These are phyloP conservation scores for Colletotrichum costaricense DNA, from an alignment of 2,329 filamentous ascomycete genomes.

Conservation along the genomic window DNA sequence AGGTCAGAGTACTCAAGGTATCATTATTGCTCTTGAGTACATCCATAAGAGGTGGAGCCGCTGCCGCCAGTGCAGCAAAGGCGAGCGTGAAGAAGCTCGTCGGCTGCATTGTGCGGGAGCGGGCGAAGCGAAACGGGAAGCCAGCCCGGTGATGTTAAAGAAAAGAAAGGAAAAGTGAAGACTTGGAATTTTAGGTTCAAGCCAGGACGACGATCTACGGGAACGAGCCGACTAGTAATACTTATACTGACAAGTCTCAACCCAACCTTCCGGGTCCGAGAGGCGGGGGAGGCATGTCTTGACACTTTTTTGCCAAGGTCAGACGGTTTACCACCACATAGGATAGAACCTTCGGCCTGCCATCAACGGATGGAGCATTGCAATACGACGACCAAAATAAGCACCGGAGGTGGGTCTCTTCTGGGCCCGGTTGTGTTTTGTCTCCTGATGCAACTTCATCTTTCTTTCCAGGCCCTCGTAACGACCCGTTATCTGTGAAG, in stretches of 20 bases:
- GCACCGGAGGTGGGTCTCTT: neutral
- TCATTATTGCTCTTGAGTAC: conserved; percentile 39
- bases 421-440: neutral
- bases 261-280: conserved; percentile 20
- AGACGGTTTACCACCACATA: neutral
- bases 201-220: neutral
- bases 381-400: conserved; percentile 25
- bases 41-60: conserved; percentile 35
- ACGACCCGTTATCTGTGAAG: neutral
- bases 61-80: conserved; percentile 38
- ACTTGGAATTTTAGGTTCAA: conserved; percentile 10
- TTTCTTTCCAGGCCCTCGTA: neutral
- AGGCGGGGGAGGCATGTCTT: conserved; percentile 11
- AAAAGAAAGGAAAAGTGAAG: conserved; percentile 9
- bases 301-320: conserved; percentile 20
- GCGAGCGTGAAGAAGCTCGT: conserved; percentile 36
- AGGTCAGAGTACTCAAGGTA: conserved; percentile 40
- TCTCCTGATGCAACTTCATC: conserved; percentile 8
- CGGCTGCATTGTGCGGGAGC: conserved; percentile 38
- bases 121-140: conserved; percentile 2
- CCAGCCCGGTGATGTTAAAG: conserved; percentile 11
- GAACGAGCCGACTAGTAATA: conserved; percentile 16
- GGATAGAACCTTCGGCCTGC: neutral
- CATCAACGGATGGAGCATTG: neutral
- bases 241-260: conserved; percentile 31